phyloP scores from a whole-genome alignment of 805 yeast genomes.

The Ogataea salicorniae region DNA sequence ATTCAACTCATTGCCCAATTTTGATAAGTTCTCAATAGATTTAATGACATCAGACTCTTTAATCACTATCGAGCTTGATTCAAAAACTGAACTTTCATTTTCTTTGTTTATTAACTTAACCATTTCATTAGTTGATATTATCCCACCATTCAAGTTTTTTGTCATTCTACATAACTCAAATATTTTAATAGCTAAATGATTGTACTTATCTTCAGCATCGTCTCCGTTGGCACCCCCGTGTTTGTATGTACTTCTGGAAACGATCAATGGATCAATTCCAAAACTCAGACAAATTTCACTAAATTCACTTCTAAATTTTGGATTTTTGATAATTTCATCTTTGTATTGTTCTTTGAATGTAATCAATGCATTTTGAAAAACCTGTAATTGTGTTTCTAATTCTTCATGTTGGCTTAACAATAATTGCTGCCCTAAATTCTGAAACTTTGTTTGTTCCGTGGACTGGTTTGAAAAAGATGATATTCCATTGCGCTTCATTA shows the following conservation, averaged over 20 bases:
- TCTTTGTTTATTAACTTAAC: conserved; percentile 27
- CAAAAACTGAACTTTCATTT: conserved; percentile 22
- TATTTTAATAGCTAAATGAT: conserved; percentile 65
- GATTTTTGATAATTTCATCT: conserved; percentile 56
- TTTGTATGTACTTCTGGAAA: conserved; percentile 12
- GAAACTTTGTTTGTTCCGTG: conserved; percentile 34
- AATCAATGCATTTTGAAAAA: conserved; percentile 73
- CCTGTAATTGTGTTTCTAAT: conserved; percentile 63
- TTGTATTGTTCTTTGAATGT: conserved; percentile 71
- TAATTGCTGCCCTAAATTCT: conserved; percentile 46
- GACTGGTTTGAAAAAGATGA: conserved; percentile 25
- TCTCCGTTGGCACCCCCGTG: conserved; percentile 22
- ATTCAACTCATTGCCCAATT: conserved; percentile 69
- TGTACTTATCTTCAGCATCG: conserved; percentile 48
- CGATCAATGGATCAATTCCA: conserved; percentile 78
- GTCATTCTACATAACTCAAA: conserved; percentile 73
- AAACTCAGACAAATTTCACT: conserved; percentile 70
- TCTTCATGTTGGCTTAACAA: conserved; percentile 52
- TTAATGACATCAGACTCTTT: conserved; percentile 48
- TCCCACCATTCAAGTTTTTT: conserved; percentile 74
- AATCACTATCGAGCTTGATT: neutral
- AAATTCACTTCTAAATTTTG: conserved; percentile 64
- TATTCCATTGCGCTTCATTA: conserved; percentile 24
- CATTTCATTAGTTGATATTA: conserved; percentile 58
- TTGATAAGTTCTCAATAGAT: conserved; percentile 47